A percentile compares a stretch with the other conserved stretches of the same genome.
Conservation (phyloP, 1,284 basidiomycete genomes). For the Pseudozyma pruni region DNA sequence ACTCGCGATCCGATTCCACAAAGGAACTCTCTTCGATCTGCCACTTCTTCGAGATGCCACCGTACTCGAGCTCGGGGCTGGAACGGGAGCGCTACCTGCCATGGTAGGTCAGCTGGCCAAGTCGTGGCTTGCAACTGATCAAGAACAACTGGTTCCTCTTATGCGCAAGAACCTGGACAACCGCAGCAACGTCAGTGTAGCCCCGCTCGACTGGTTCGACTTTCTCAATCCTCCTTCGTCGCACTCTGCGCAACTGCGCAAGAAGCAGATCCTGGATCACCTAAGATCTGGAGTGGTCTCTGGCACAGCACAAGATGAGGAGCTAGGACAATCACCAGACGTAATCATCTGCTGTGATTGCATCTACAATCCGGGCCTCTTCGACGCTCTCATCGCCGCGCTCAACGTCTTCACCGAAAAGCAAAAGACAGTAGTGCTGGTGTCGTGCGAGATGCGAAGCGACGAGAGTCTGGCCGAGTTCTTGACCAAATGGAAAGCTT, state of each 20-base stretch:
- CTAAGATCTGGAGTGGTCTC: too few relatives aligned
- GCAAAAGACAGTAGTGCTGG: slow-evolving; percentile 43
- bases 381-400: slow-evolving; percentile 53
- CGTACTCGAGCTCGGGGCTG: slow-evolving; percentile 62
- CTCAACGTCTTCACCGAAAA: slow-evolving; percentile 47
- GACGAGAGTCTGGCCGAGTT: slow-evolving; percentile 48
- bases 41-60: slow-evolving; percentile 7
- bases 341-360: slow-evolving; percentile 57
- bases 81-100: slow-evolving; percentile 60
- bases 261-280: slow-evolving; percentile 24
- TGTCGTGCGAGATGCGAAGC: slow-evolving; percentile 58
- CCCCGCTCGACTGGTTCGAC: slow-evolving; percentile 47
- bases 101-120: slow-evolving; percentile 22
- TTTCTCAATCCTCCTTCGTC: slow-evolving; percentile 28
- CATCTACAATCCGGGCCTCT: slow-evolving; percentile 62
- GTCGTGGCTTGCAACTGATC: slow-evolving; percentile 62
- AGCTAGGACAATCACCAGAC: slow-evolving; percentile 18
- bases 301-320: not conserved
- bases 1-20: slow-evolving; percentile 37
- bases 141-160: slow-evolving; percentile 45
- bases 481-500: slow-evolving; percentile 42
- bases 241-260: slow-evolving; percentile 20
- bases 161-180: slow-evolving; percentile 46
- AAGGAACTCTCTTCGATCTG: slow-evolving; percentile 22
- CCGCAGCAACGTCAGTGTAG: slow-evolving; percentile 3